Conservation (phyloP, 176 grass and related monocot genomes). For the Dactylis glomerata region DNA sequence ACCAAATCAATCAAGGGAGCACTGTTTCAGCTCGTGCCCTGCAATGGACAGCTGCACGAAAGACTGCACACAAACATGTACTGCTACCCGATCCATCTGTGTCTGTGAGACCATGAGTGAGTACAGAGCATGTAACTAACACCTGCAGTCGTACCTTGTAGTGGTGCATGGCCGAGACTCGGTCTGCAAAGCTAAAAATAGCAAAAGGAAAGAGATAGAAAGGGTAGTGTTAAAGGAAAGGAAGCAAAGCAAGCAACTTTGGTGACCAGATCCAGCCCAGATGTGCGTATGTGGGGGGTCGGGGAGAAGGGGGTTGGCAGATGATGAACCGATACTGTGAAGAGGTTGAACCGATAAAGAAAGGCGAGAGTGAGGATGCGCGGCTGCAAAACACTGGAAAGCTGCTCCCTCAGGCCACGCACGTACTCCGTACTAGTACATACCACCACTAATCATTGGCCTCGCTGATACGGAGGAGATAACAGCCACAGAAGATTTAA, state of each 20-base stretch:
- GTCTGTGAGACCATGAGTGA: neutral
- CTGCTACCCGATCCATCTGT: conserved; percentile 29
- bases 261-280: conserved; percentile 23
- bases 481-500: neutral
- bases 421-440: neutral
- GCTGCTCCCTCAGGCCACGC: conserved; percentile 21
- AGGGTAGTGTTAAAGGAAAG: neutral
- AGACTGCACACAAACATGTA: conserved; percentile 10
- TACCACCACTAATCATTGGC: conserved; percentile 33
- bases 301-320: neutral
- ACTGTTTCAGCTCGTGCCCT: conserved; percentile 23
- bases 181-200: conserved; percentile 10
- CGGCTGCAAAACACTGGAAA: neutral
- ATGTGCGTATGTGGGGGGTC: neutral
- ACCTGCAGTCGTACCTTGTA: neutral
- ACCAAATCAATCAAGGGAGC: conserved; percentile 12
- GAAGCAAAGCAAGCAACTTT: conserved; percentile 31
- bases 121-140: neutral
- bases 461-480: neutral
- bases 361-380: neutral
- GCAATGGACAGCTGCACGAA: conserved; percentile 12
- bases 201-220: neutral
- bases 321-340: conserved; percentile 6
- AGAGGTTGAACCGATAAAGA: conserved; percentile 11
- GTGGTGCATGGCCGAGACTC: neutral